These are phyloP conservation scores for Samsoniella hepiali DNA, from an alignment of 2,329 filamentous ascomycete species.

Conservation along the genomic window DNA sequence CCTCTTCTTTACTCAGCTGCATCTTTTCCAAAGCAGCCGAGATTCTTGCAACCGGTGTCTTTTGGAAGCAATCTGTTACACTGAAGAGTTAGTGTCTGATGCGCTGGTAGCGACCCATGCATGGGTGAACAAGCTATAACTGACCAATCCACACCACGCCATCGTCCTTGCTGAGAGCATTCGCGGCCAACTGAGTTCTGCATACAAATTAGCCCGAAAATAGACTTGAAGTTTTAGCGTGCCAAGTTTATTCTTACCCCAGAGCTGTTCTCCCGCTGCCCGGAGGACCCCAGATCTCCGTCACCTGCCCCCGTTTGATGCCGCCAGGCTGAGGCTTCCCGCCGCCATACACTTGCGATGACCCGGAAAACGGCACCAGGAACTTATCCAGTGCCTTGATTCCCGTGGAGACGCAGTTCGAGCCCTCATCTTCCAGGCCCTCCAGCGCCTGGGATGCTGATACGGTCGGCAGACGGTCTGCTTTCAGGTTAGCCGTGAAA, in stretches of 20 bases:
- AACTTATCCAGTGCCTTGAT: conserved; percentile 50
- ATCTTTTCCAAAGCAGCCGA: conserved; percentile 26
- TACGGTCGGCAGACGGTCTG: conserved; percentile 73
- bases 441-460: conserved; percentile 71
- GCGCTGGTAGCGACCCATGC: neutral
- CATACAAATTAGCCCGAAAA: conserved; percentile 19
- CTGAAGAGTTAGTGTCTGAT: conserved; percentile 7
- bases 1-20: conserved; percentile 17
- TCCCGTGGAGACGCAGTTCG: conserved; percentile 54
- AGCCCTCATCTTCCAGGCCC: conserved; percentile 50
- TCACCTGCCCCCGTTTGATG: conserved; percentile 71
- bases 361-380: conserved; percentile 31
- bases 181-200: conserved; percentile 68
- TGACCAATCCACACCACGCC: conserved; percentile 80
- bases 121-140: conserved; percentile 30
- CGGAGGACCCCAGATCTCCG: conserved; percentile 84
- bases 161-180: conserved; percentile 57
- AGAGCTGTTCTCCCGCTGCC: conserved; percentile 82
- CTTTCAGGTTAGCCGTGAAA: neutral
- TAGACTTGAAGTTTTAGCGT: neutral
- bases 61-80: conserved; percentile 47
- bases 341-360: conserved; percentile 1
- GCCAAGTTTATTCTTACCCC: conserved; percentile 53
- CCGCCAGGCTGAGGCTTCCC: conserved; percentile 44
- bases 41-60: conserved; percentile 31